These are phyloP conservation scores for Aspergillus egyptiacus DNA, from an alignment of 495 filamentous ascomycete genomes.

Conservation along the genomic window DNA sequence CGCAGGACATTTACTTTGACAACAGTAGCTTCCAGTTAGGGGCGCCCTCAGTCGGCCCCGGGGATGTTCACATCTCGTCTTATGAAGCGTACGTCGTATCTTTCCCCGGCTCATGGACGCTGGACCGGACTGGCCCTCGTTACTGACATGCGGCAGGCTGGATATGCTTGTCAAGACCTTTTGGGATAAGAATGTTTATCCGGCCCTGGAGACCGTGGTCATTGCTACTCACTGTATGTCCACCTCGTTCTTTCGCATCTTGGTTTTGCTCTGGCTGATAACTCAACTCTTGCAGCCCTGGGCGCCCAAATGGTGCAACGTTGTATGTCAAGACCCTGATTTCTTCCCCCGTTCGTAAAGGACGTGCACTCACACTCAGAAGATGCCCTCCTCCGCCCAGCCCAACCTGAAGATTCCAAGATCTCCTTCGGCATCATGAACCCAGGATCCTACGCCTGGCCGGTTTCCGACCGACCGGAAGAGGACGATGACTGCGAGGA, in stretches of 20 bases:
- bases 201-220: neutral
- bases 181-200: neutral
- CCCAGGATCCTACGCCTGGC: neutral
- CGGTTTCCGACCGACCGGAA: neutral
- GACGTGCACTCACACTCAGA: neutral
- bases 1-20: neutral
- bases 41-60: neutral
- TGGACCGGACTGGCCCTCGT: neutral
- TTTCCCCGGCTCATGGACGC: neutral
- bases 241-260: neutral
- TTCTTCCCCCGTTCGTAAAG: neutral
- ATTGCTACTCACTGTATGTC: neutral
- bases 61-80: neutral
- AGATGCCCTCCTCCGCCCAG: neutral
- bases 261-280: neutral
- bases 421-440: constrained; percentile 1
- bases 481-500: neutral
- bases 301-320: constrained; percentile 1
- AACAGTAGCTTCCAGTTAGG: neutral
- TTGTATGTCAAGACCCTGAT: neutral
- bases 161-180: neutral
- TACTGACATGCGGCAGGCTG: neutral
- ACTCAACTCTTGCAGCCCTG: neutral
- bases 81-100: neutral
- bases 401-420: neutral